Base-by-base conservation (phyloP, 768 basidiomycete genomes). In the Ramaria sp. region DNA sequence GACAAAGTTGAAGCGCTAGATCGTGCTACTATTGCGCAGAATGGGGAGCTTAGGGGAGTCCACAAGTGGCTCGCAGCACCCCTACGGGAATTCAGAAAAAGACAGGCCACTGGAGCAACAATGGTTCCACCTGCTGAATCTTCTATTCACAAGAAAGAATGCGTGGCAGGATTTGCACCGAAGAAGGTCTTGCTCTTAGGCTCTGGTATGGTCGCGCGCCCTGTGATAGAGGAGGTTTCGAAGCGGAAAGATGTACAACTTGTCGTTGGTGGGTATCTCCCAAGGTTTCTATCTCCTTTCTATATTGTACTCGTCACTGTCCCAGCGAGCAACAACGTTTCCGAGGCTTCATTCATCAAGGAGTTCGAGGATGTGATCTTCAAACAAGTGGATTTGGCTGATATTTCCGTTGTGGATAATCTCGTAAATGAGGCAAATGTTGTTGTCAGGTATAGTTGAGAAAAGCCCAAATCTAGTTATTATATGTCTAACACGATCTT, bases 161-260 rank as follows among this genome's bases (percentile, higher is more conserved):
- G 47, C 16, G 15, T 28, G 6, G 36, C 15, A 25, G 22, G 38
- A 18, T 12, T 18, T 36, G 18, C 30, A 12, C 49, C 25, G 10
- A 52, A 55, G 70, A 79, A 75, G 61, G 76, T 93, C 0, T 66
- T 97, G 32, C 71, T 96, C 62, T 75, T 97, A 1, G 94, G 94
- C 7, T 91, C 88, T 52, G 94, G 94, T n/a, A 91, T 96, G 82
- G 94, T 97, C 18, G 90, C 92, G 4, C 85, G 84, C 2, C 94
- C 94, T 15, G 88, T 88, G 0, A 82, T 91, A 3, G 79, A 86
- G 50, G 78, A 85, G 62, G 74, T 96, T 48, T 77, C 78, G 41
- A 72, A 73, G 58, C 70, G 81, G 53, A 60, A 63, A 0, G 85
- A 89, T 59, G 69, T 93, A 0, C 74, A 83, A 52, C 67, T 96